Evolutionary conservation across 2,329 filamentous ascomycete species (phyloP), one percentile per base, ranked within the genome.

Genomic region (Penicillium sp.): DNA sequence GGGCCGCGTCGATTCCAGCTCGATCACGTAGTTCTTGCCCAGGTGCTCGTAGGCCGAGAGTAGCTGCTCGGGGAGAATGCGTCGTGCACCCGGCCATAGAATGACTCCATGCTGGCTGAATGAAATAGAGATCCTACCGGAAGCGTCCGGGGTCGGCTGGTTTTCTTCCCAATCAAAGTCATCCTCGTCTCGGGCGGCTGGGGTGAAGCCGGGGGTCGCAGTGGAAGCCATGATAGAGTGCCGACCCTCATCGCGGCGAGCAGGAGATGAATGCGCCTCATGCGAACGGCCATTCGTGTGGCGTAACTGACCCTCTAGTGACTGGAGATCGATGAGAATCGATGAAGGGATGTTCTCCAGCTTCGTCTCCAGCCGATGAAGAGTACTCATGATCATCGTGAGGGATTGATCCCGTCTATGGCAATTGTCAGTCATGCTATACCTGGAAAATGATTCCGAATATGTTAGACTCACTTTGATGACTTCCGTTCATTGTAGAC

Each of bases 341-440:
- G 69, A 66, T 4, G 60, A 66, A 1, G 81, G 79, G 14, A 82
- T 68, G 54, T 78, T 75, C 63, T 84, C 82, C 40, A 84, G 73
- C 65, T 84, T 84, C 4, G 77, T 75, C 66, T 84, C 82, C 18
- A 84, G 74, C 13, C 82, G 76, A 69, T 81, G 77, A 24, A 84
- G 77, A 11, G 82, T 82, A 64, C 82, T 83, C 69, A 84, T 83
- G 33, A 83, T 82, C 67, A 83, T 78, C 27, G 79, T 77, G 67
- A 84, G 78, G 3, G 82, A 83, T 55, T 83, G 80, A 58, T 84
- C 82, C 54, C 81, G 83, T 62, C 79, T 82, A 40, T 14, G 27
- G 27, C 13, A 3, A 40, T 46, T 9, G 11, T 19, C 19, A 41
- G 22, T 37, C 4, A 41, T 16, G 19, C 18, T 18, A 39, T 14